These are phyloP conservation scores for Pseudocercospora macadamiae DNA, from an alignment of 2,329 filamentous ascomycete genomes.

Conservation along the genomic window DNA sequence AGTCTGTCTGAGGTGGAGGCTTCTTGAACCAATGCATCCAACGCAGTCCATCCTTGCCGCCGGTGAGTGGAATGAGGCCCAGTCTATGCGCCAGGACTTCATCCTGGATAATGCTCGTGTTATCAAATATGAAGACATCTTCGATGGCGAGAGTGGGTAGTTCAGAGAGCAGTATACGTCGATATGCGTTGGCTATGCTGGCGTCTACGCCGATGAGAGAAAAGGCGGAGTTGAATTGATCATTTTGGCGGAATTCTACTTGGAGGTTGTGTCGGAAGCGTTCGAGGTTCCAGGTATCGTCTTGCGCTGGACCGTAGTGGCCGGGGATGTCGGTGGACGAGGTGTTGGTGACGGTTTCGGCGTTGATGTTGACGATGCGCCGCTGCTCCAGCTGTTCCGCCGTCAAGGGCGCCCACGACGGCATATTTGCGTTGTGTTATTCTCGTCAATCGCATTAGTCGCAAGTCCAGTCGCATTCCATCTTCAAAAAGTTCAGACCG, in stretches of 20 bases:
- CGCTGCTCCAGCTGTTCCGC: slow-evolving; percentile 64
- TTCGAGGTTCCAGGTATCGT: slow-evolving; percentile 76
- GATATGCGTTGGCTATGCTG: slow-evolving; percentile 93
- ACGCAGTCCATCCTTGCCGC: slow-evolving; percentile 73
- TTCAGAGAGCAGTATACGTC: slow-evolving; percentile 92
- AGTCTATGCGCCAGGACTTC: slow-evolving; percentile 91
- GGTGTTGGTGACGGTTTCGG: slow-evolving; percentile 88
- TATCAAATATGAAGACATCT: slow-evolving; percentile 89
- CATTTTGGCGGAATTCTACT: slow-evolving; percentile 83
- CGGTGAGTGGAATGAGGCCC: slow-evolving; percentile 87
- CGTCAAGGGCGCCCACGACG: slow-evolving; percentile 42
- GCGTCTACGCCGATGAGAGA: slow-evolving; percentile 91
- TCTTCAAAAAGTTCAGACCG: no score
- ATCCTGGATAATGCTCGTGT: slow-evolving; percentile 97
- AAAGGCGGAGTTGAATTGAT: slow-evolving; percentile 77
- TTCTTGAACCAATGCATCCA: slow-evolving; percentile 83
- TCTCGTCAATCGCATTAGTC: background rate
- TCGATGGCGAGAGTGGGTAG: slow-evolving; percentile 94
- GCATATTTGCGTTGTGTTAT: slow-evolving; percentile 25
- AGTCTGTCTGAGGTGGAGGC: slow-evolving; percentile 61
- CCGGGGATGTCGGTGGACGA: slow-evolving; percentile 89
- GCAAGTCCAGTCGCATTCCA: background rate
- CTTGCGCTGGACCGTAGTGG: slow-evolving; percentile 80
- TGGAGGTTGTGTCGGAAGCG: slow-evolving; percentile 72
- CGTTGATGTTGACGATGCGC: slow-evolving; percentile 84